Conservation (phyloP, 139 green algal genomes). For the Chlorella sp. region DNA sequence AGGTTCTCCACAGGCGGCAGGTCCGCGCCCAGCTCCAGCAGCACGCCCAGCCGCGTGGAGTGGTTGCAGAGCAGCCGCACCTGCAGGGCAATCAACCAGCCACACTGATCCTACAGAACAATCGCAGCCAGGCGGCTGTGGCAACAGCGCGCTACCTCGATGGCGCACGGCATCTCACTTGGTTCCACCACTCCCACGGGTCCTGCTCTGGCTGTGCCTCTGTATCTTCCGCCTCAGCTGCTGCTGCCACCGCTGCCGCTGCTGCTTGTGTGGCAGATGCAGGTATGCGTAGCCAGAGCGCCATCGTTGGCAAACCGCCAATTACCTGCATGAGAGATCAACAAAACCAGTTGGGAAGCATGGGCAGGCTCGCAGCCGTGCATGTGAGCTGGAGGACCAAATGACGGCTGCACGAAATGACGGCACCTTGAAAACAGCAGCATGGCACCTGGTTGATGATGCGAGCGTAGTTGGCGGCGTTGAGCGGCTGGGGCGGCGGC, state of each 20-base stretch:
- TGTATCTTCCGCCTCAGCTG: conserved; percentile 1
- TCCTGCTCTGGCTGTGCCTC: conserved; percentile 27
- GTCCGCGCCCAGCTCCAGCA: conserved; percentile 63
- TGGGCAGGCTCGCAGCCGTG: no score
- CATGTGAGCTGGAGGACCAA: no score
- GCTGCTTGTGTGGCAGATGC: not conserved
- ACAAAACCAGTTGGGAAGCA: no score
- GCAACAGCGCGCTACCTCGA: no score
- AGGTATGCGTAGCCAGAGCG: conserved; percentile 88
- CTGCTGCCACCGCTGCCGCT: not conserved
- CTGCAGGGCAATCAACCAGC: no score
- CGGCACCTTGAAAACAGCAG: no score
- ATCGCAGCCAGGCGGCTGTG: no score
- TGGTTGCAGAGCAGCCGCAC: conserved; percentile 76
- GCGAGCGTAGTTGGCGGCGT: conserved; percentile 73
- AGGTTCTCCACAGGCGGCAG: conserved; percentile 44
- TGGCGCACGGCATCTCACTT: no score
- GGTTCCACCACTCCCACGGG: conserved; percentile 77
- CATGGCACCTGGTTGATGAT: conserved; percentile 70
- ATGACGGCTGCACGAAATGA: no score
- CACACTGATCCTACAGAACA: no score
- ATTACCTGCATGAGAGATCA: conserved; percentile 73
- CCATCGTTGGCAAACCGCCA: conserved; percentile 65
- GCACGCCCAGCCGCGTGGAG: conserved; percentile 68
- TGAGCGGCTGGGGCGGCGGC: conserved; percentile 31